Conservation (phyloP, 148 eudicot genomes). For the Fagopyrum esculentum region DNA sequence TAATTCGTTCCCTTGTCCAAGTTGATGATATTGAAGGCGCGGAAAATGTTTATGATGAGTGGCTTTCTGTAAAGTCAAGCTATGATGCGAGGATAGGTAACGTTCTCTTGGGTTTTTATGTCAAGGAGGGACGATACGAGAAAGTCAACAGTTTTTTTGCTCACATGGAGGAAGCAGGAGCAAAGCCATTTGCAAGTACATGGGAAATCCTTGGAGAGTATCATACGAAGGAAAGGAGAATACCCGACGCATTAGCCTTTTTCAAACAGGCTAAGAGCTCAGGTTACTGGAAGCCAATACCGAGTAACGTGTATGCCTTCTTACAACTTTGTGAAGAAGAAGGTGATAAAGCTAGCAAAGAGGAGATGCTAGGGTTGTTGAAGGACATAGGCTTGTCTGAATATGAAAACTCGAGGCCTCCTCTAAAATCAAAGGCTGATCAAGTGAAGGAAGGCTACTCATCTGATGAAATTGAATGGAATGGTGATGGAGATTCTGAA, state of each 20-base stretch:
- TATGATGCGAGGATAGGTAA: conserved; percentile 67
- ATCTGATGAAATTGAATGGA: conserved; percentile 21
- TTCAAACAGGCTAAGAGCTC: conserved; percentile 52
- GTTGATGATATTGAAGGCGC: conserved; percentile 67
- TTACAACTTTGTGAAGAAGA: conserved; percentile 47
- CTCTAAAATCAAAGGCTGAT: background rate
- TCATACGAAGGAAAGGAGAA: conserved; percentile 37
- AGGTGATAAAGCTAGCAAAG: conserved; percentile 39
- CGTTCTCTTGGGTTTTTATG: conserved; percentile 58
- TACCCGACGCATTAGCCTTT: conserved; percentile 62
- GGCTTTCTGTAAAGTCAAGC: conserved; percentile 42
- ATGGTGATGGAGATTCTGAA: conserved; percentile 28
- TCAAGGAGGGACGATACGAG: conserved; percentile 44
- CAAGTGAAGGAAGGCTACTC: conserved; percentile 14
- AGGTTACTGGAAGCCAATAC: conserved; percentile 58
- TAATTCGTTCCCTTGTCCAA: conserved; percentile 62
- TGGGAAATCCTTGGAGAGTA: conserved; percentile 73
- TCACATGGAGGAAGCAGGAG: conserved; percentile 47
- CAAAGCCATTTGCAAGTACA: conserved; percentile 52
- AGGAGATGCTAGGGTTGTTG: conserved; percentile 41
- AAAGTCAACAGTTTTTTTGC: conserved; percentile 53
- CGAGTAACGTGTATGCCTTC: conserved; percentile 30
- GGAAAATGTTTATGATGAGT: conserved; percentile 60
- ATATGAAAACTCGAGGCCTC: conserved; percentile 28
- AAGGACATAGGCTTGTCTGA: conserved; percentile 53